Conservation (phyloP, 2,329 filamentous ascomycete species). For the Trichoderma sp. region DNA sequence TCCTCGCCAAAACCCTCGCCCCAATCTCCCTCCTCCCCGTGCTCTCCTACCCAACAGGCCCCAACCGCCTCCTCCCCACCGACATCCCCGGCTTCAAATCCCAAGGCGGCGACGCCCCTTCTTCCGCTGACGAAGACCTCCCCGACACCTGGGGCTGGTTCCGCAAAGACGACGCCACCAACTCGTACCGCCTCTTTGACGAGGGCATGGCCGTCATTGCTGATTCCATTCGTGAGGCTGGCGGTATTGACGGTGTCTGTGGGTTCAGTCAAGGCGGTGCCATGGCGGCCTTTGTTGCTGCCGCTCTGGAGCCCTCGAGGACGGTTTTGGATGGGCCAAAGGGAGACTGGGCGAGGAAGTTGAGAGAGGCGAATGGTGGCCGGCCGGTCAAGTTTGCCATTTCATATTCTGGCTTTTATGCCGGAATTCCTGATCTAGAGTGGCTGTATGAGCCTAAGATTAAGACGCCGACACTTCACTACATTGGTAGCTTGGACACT, state of each 20-base stretch:
- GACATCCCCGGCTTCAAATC: slow-evolving; percentile 68
- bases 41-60: slow-evolving; percentile 68
- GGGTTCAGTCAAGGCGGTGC: slow-evolving; percentile 82
- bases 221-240: slow-evolving; percentile 56
- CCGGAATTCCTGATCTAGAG: slow-evolving; percentile 57
- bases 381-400: slow-evolving; percentile 65
- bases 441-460: slow-evolving; percentile 72
- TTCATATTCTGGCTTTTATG: slow-evolving; percentile 73
- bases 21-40: slow-evolving; percentile 52
- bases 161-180: slow-evolving; percentile 63
- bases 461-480: slow-evolving; percentile 74
- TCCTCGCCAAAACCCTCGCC: slow-evolving; percentile 69
- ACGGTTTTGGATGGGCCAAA: slow-evolving; percentile 29
- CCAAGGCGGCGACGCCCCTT: slow-evolving; percentile 17
- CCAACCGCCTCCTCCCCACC: slow-evolving; percentile 57
- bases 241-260: slow-evolving; percentile 72
- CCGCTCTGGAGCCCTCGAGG: slow-evolving; percentile 59
- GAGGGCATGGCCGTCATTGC: slow-evolving; percentile 64
- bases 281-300: slow-evolving; percentile 68
- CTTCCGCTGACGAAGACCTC: slow-evolving; percentile 36
- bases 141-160: slow-evolving; percentile 81
- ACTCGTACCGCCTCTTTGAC: slow-evolving; percentile 66
- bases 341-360: slow-evolving; percentile 41
- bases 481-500: slow-evolving; percentile 78
- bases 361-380: slow-evolving; percentile 50